Evolutionary conservation across 1,284 basidiomycete genomes (phyloP), one percentile per base, ranked within the genome.

Genomic region (Lentinula novae-zelandiae): DNA sequence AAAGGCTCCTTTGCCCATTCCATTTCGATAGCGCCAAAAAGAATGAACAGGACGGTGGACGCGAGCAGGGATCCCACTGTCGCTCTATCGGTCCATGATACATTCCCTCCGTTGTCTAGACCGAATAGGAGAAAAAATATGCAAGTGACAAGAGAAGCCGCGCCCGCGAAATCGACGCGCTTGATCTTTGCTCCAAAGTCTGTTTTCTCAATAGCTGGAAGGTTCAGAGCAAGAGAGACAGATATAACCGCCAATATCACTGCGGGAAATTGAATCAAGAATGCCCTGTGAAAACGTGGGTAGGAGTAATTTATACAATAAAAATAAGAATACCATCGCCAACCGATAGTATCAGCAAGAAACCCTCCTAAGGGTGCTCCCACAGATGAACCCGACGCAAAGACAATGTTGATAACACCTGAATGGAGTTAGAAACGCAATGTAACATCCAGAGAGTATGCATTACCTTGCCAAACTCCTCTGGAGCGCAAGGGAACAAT

Each of bases 351-450:
- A 65, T 86, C 85, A 2, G 82, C 76, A 4, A 87, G 72, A 55
- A 83, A 75, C 3, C 85, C 84, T 20, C 85, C 85, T 0, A 86
- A 68, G 1, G 85, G 84, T 7, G 84, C 84, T 9, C 85, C 85
- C 0, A 76, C 72, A 0, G 80, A 78, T 52, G 82, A 81, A 8
- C 85, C 85, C 9, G 75, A 72, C 0, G 84, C 79, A 61, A 77
- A 86, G 5, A 85, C 76, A 42, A 86, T 79, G 65, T 85, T 86
- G 1, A 83, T 69, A 12, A 87, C 68, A 0, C 82, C 81, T 83
- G 46, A 17, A 5, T 56, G 3, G 57, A 27, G 44, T 44, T 4
- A 50, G 27, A 52, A 7, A n/a, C 13, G 22, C 17, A 20, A 17
- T 36, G 31, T 15, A 38, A 22, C 15, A 7, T 10, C 8, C 12